Evolutionary conservation across 176 grass and related monocot genomes (phyloP).

Genomic region (Carex cristatella): DNA sequence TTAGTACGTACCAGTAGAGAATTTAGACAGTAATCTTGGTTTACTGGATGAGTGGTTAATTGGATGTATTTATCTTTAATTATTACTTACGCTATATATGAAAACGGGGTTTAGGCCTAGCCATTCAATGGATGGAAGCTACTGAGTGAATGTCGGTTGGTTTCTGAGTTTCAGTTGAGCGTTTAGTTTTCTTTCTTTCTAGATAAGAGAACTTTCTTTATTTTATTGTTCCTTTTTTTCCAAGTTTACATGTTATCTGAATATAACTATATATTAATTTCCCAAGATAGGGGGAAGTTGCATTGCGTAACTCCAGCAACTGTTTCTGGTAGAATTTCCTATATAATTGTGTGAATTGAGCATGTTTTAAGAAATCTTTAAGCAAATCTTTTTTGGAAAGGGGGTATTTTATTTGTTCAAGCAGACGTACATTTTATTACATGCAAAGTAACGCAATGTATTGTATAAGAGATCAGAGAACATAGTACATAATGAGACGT

Average conservation of each 20-base stretch:
- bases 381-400: neutral
- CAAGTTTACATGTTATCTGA: too few relatives aligned
- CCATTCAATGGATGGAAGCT: neutral
- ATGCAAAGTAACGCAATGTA: neutral
- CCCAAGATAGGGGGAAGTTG: neutral
- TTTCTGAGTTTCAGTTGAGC: neutral
- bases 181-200: neutral
- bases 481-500: neutral
- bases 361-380: neutral
- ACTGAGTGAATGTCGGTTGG: neutral
- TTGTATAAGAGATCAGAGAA: neutral
- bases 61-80: neutral
- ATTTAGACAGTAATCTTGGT: neutral
- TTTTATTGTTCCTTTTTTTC: too few relatives aligned
- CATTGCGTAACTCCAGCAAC: neutral
- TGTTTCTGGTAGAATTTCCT: neutral
- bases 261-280: too few relatives aligned
- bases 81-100: neutral
- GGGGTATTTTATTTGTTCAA: too few relatives aligned
- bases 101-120: neutral
- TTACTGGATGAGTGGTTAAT: neutral
- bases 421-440: neutral
- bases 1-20: neutral
- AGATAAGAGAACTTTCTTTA: neutral
- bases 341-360: neutral